Evolutionary conservation across 495 filamentous ascomycete genomes (phyloP).

Genomic region (Xylaria intraflava): DNA sequence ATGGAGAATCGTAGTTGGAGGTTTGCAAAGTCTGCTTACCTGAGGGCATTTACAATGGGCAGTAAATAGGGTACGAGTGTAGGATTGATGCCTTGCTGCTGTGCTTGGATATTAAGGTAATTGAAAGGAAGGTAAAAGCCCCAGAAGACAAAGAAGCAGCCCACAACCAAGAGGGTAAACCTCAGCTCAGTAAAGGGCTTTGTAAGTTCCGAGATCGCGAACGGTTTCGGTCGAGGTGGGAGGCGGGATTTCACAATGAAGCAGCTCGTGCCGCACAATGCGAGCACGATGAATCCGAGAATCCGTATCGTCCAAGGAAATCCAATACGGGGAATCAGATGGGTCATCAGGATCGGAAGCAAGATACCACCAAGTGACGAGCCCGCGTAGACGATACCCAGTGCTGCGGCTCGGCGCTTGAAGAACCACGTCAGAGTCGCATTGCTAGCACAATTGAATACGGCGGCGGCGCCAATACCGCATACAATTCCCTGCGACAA

Average conservation of each 20-base stretch:
- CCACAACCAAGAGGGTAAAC: slow-evolving; percentile 47
- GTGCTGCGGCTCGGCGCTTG: slow-evolving; percentile 56
- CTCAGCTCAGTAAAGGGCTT: slow-evolving; percentile 52
- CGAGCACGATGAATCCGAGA: slow-evolving; percentile 62
- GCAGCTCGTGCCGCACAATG: slow-evolving; percentile 54
- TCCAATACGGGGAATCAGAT: slow-evolving; percentile 55
- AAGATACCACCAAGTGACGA: slow-evolving; percentile 63
- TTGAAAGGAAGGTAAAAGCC: slow-evolving; percentile 71
- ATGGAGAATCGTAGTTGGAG: background rate
- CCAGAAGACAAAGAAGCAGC: slow-evolving; percentile 58
- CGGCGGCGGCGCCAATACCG: slow-evolving; percentile 49
- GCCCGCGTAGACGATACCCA: slow-evolving; percentile 62
- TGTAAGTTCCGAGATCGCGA: slow-evolving; percentile 51
- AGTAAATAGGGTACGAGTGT: slow-evolving; percentile 58
- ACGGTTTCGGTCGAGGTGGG: slow-evolving; percentile 47
- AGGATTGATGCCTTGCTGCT: slow-evolving; percentile 51
- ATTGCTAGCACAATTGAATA: slow-evolving; percentile 59
- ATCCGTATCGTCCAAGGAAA: slow-evolving; percentile 71
- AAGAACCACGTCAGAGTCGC: slow-evolving; percentile 63
- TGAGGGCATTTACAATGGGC: slow-evolving; percentile 66
- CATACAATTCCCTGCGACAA: slow-evolving; percentile 51
- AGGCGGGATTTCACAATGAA: slow-evolving; percentile 60
- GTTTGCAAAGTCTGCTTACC: slow-evolving; percentile 32
- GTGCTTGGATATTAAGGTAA: slow-evolving; percentile 57
- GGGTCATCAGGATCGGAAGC: slow-evolving; percentile 63